These are phyloP conservation scores for Aspergillus diversus DNA, from an alignment of 495 filamentous ascomycete species.

Conservation along the genomic window DNA sequence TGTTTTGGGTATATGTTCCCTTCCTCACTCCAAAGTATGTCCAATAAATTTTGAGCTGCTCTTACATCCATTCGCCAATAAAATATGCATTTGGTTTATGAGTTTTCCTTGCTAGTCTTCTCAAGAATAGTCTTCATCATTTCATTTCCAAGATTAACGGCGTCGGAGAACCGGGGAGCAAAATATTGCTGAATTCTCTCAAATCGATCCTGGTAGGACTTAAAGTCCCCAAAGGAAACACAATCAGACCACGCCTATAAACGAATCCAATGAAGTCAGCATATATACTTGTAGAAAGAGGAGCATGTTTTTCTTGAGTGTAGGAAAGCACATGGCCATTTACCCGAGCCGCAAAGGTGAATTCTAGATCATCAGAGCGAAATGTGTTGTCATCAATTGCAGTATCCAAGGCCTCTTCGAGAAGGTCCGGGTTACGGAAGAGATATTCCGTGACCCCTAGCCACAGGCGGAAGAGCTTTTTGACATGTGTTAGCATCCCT, in stretches of 20 bases:
- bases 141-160: conserved; percentile 83
- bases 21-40: background rate
- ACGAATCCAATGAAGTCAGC: conserved; percentile 12
- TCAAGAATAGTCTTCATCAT: conserved; percentile 97
- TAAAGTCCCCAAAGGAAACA: conserved; percentile 86
- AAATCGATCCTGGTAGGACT: conserved; percentile 87
- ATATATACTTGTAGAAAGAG: background rate
- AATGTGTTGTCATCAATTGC: conserved; percentile 88
- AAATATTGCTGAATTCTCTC: conserved; percentile 89
- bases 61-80: background rate
- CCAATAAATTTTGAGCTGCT: background rate
- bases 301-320: background rate
- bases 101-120: conserved; percentile 56
- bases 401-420: conserved; percentile 83
- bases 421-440: conserved; percentile 80
- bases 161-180: conserved; percentile 82
- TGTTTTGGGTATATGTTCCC: background rate
- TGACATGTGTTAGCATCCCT: background rate
- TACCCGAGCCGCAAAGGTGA: conserved; percentile 90
- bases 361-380: conserved; percentile 89
- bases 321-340: conserved; percentile 24
- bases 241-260: conserved; percentile 86
- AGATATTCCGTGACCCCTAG: conserved; percentile 96
- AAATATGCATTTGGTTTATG: conserved; percentile 2
- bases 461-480: conserved; percentile 91